Conservation (phyloP, 139 green algal species). For the Nannochloris sp. region DNA sequence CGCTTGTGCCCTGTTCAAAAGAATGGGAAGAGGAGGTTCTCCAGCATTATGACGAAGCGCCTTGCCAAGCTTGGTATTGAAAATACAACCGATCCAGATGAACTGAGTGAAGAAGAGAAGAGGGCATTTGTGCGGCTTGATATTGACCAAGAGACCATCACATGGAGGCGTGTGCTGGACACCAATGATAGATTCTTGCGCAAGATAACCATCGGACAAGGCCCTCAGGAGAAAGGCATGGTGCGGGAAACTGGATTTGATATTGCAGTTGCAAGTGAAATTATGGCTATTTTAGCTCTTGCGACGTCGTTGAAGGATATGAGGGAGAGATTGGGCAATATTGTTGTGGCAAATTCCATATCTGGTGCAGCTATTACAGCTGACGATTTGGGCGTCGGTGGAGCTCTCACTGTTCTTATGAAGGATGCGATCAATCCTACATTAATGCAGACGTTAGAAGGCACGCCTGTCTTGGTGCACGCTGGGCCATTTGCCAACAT, state of each 20-base stretch:
- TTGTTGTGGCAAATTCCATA: constrained; percentile 73
- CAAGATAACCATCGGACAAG: constrained; percentile 76
- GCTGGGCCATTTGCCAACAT: constrained; percentile 95
- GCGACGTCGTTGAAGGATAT: constrained; percentile 79
- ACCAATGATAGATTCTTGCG: constrained; percentile 94
- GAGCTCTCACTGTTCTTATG: constrained; percentile 95
- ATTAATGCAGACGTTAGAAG: constrained; percentile 84
- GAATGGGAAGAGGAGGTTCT: constrained; percentile 69
- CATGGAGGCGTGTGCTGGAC: constrained; percentile 94
- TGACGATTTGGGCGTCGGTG: constrained; percentile 92
- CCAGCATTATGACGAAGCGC: constrained; percentile 77
- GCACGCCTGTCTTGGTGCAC: constrained; percentile 90
- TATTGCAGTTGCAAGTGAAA: constrained; percentile 86
- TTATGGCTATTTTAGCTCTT: constrained; percentile 99
- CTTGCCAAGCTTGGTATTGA: constrained; percentile 87
- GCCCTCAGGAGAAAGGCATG: constrained; percentile 42
- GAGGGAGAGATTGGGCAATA: constrained; percentile 77
- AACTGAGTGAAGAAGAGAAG: constrained; percentile 80
- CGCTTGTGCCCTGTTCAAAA: constrained; percentile 62
- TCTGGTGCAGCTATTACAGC: constrained; percentile 76
- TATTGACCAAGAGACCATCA: constrained; percentile 82
- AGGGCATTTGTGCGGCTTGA: constrained; percentile 82
- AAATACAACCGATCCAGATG: constrained; percentile 64
- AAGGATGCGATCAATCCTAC: constrained; percentile 94
- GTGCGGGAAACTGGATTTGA: constrained; percentile 75